Evolutionary conservation across 768 basidiomycete species (phyloP), one percentile per base, ranked within the genome.

Genomic region (Mycena indigotica): DNA sequence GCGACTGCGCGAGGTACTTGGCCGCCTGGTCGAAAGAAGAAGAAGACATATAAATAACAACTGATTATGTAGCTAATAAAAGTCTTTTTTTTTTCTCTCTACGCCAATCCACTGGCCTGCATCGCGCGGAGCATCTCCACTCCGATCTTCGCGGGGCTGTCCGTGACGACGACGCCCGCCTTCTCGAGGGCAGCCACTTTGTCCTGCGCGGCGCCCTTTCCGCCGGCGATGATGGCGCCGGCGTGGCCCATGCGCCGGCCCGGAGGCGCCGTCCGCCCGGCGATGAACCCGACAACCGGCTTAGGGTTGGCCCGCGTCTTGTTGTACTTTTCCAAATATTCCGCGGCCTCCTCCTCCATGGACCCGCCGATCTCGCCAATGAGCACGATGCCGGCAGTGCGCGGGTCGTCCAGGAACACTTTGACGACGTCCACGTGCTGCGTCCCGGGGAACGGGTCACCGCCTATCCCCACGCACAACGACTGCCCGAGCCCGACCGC

Each of bases 341-440:
- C 97, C 4, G 97, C 97, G 5, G 97, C 97, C 63, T 98, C 96
- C 73, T 99, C 97, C 76, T 99, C 97, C 96, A 98, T 97, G 6
- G 93, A 89, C 21, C 97, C 97, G 62, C 97, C 97, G 65, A 99
- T 99, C 77, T 99, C 97, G 59, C 97, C 97, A 66, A 99, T 99
- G 61, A 98, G 80, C 61, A 99, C 96, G 63, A 99, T 95, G 66
- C 93, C 97, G 76, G 98, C 86, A 1, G 97, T 98, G 56, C 88
- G 87, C 55, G 91, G 89, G 70, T 99, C 96, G 30, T 95, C 88
- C 49, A 99, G 85, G 82, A 98, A 93, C 57, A 98, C 85, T 73
- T 95, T 98, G 76, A 99, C 80, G 58, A 93, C 95, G 73, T 99
- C 97, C 61, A 97, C 72, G 72, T 98, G 95, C 69, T 94, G 91